Evolutionary conservation across 768 basidiomycete species (phyloP).

Genomic region (Paxillus involutus): DNA sequence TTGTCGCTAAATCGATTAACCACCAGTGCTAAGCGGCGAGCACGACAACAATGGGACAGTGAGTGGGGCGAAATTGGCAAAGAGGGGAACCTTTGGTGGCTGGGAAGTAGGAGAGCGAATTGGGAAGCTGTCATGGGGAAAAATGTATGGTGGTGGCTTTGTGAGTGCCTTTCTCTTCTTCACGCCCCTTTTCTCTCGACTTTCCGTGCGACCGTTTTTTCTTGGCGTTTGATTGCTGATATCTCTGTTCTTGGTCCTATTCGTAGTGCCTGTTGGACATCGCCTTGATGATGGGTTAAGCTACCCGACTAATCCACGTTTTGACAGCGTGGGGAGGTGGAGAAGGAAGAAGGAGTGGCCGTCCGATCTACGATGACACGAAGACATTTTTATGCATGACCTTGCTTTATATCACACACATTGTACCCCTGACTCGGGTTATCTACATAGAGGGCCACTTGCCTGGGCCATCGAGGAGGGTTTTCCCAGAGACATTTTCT

Average conservation of each 20-base stretch:
- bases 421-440: background rate
- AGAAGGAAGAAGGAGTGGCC: slow-evolving; percentile 72
- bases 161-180: slow-evolving; percentile 47
- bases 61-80: slow-evolving; percentile 78
- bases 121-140: slow-evolving; percentile 87
- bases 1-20: background rate
- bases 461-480: background rate
- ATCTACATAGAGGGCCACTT: background rate
- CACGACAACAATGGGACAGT: slow-evolving; percentile 56
- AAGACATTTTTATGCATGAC: background rate
- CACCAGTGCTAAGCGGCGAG: slow-evolving; percentile 50
- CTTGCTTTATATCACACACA: background rate
- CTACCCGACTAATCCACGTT: slow-evolving; percentile 72
- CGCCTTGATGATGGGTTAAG: slow-evolving; percentile 56
- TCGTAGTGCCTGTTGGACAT: slow-evolving; percentile 50
- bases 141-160: slow-evolving; percentile 68
- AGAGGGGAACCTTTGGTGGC: slow-evolving; percentile 89
- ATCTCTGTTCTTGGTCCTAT: slow-evolving; percentile 3
- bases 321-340: slow-evolving; percentile 69
- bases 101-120: slow-evolving; percentile 56
- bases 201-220: background rate
- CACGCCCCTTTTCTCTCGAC: background rate
- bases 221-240: background rate
- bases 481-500: background rate
- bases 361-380: slow-evolving; percentile 50